Conservation (phyloP, 306 rosid genomes). For the Herpetospermum pedunculosum region DNA sequence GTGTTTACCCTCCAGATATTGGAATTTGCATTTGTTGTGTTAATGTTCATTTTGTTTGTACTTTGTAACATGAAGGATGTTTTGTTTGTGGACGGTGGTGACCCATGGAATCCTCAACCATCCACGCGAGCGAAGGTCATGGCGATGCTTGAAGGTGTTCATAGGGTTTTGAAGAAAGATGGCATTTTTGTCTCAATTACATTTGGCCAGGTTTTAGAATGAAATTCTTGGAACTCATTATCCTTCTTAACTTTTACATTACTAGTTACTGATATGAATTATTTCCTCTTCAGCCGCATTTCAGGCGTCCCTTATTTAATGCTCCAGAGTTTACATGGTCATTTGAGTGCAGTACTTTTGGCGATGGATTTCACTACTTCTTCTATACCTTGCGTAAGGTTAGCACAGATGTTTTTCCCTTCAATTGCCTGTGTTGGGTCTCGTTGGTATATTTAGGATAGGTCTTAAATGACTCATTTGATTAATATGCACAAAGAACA, state of each 20-base stretch:
- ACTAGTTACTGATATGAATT: background rate
- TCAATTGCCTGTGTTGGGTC: background rate
- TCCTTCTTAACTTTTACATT: background rate
- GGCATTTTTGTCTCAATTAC: conserved; percentile 80
- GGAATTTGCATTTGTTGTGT: background rate
- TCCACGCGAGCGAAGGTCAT: conserved; percentile 59
- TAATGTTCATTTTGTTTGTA: conserved; percentile 8
- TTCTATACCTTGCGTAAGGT: conserved; percentile 73
- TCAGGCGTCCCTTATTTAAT: conserved; percentile 71
- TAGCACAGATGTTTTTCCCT: conserved; percentile 16
- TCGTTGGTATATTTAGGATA: background rate
- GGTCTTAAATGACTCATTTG: background rate
- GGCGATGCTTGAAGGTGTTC: conserved; percentile 71
- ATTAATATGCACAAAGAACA: background rate
- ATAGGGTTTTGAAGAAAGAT: conserved; percentile 61
- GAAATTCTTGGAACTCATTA: conserved; percentile 6
- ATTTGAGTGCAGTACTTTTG: conserved; percentile 73
- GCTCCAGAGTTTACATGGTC: conserved; percentile 83
- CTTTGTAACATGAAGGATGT: conserved; percentile 62
- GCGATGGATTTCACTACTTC: conserved; percentile 87
- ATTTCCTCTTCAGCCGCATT: conserved; percentile 60
- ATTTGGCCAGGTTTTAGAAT: conserved; percentile 73
- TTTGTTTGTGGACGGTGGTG: conserved; percentile 87
- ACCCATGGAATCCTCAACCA: conserved; percentile 84
- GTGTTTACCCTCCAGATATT: background rate